Base-by-base conservation (phyloP, 176 grass and related monocot genomes). In the Sorghum bicolor region DNA sequence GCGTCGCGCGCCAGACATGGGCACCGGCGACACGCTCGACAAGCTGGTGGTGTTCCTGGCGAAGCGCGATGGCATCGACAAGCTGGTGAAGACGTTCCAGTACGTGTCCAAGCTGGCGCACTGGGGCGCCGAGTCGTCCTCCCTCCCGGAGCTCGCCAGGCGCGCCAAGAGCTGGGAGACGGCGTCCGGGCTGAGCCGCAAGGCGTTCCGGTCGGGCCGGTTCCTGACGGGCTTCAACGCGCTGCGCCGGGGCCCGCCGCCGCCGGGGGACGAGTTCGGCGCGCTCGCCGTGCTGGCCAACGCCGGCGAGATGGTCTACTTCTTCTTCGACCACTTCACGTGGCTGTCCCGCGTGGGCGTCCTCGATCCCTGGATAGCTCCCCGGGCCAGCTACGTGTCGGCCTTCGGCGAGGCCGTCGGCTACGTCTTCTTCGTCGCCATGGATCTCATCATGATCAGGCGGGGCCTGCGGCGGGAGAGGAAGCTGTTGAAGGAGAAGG, bases 51-150 rank as follows among this genome's bases (percentile, higher is more conserved):
- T 96, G 81, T 99, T 99, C 91, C 93, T 99, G 30, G 96, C 96
- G 32, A 99, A 99, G 83, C 89, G 93, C 67, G 96, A 99, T 15
- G 96, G 96, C 86, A 86, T 99, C 58, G 96, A 96, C 89, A 99
- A 99, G 91, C 91, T 99, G n/a, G 96, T 99, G 8, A 99, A 99
- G 88, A 99, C 96, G 77, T 94, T 94, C 91, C 96, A 99, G 81
- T 99, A 99, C 80, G 96, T 99, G 68, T 94, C 96, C 12, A 99
- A 99, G 87, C 91, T 99, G 9, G 87, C 75, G 48, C 86, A 94
- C 86, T 94, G 96, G 96, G 87, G 89, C 15, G 77, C 80, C 10
- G 93, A 91, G 65, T 11, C 91, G 1, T 10, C 91, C 2, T 69
- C 89, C n/a, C 81, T 10, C 82, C 89, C 89, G 12, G 86, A 28